Base-by-base conservation (phyloP, 139 green algal species). In the Micractinium sp. region DNA sequence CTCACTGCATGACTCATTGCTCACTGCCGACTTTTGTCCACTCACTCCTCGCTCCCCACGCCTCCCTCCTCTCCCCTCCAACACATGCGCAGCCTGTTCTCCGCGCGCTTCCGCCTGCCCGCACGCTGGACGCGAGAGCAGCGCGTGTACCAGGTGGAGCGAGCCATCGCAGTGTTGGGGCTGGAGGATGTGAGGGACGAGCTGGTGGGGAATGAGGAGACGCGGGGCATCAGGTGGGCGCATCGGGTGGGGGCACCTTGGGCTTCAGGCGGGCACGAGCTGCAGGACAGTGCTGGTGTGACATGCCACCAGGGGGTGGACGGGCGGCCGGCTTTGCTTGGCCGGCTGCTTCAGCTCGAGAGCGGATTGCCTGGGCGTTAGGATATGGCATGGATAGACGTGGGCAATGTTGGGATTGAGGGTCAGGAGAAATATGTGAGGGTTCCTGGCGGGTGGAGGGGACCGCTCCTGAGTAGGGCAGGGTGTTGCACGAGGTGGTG, bases 141-240 rank as follows among this genome's bases (percentile, higher is more conserved):
- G 85, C 93, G 92, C 67, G 35, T 89, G 66, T 88, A 39, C 67
- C 75, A 73, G 63, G 89, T 93, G 41, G 90, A 94, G 83, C 77
- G 85, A 22, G 82, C 89, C 63, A 87, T 92, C 7, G 27, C 86
- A 31, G 86, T 91, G 53, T 33, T 75, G 53, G 33, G 82, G 63
- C 87, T 97, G 73, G 63, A 90, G 36, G 88, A 93, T 63, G 89
- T 95, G 33, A 78, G 90, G 20, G 80, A 95, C 53, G 90, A 94
- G 36, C 53, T 95, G 60, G 92, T 98, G 16, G 96, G 96, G 13
- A 92, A 93, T 85, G 93, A 93, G 80, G 86, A 93, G 61, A 89
- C 82, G 69, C 87, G 93, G 7, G 95, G 95, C 73, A 95, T 97
- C 74, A 93, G 76, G 78, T 84, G 76, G 20, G 38, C 19, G 66